Evolutionary conservation across 2,329 filamentous ascomycete genomes (phyloP).

Genomic region (Neonectria ditissima): DNA sequence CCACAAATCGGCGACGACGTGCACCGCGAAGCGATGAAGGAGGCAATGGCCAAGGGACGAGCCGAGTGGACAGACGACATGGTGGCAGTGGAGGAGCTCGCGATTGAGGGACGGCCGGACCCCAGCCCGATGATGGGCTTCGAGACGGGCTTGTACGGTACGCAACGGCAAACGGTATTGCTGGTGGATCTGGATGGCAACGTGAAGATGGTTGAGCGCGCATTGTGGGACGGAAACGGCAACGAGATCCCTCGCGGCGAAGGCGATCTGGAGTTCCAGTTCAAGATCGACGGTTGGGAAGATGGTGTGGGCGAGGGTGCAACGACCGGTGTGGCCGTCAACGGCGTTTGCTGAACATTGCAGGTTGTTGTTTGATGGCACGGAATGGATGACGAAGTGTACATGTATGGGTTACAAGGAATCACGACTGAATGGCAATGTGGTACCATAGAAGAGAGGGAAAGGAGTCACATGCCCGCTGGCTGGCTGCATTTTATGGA

Average conservation of each 20-base stretch:
- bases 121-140: slow-evolving; percentile 56
- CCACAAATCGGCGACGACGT: slow-evolving; percentile 65
- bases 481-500: slow-evolving; percentile 4
- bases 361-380: slow-evolving; percentile 1
- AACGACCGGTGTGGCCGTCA: not conserved
- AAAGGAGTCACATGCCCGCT: slow-evolving; percentile 10
- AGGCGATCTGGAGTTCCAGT: slow-evolving; percentile 67
- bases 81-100: slow-evolving; percentile 51
- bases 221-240: slow-evolving; percentile 70
- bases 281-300: slow-evolving; percentile 67
- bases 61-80: slow-evolving; percentile 54
- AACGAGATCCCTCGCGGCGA: slow-evolving; percentile 64
- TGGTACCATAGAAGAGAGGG: not conserved
- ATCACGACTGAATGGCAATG: slow-evolving; percentile 8
- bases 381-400: not conserved
- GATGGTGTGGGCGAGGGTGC: slow-evolving; percentile 32
- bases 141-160: slow-evolving; percentile 72
- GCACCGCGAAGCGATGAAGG: slow-evolving; percentile 59
- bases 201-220: slow-evolving; percentile 69
- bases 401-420: not conserved
- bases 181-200: slow-evolving; percentile 73
- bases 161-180: slow-evolving; percentile 72
- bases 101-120: slow-evolving; percentile 54
- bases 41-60: slow-evolving; percentile 53
- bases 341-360: slow-evolving; percentile 12